A percentile compares a stretch with the other conserved stretches of the same genome.
Conservation (phyloP, 2,329 filamentous ascomycete genomes). For the Pseudogymnoascus sp. region DNA sequence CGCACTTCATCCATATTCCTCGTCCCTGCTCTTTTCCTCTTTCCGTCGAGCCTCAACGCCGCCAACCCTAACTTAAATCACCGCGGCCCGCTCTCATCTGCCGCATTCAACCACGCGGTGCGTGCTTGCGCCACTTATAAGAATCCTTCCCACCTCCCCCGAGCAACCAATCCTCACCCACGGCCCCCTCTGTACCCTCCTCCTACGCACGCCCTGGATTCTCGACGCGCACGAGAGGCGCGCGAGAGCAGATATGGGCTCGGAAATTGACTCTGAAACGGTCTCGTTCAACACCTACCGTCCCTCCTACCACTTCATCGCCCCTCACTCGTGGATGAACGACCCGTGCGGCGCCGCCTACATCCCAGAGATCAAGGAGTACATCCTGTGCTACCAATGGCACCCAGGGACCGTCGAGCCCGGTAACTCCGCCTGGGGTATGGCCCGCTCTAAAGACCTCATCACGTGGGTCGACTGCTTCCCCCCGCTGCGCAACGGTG, state of each 20-base stretch:
- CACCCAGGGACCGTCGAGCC: background rate
- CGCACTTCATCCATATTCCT: background rate
- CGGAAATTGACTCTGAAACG: background rate
- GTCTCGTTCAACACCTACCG: background rate
- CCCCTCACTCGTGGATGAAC: background rate
- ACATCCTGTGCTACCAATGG: background rate
- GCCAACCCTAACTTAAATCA: background rate
- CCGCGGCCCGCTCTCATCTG: background rate
- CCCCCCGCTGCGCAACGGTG: slow-evolving; percentile 9
- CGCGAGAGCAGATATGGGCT: background rate
- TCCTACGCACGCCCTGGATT: background rate
- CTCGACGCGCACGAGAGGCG: background rate
- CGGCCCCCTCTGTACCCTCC: background rate
- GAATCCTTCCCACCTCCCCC: background rate
- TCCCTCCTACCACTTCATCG: background rate
- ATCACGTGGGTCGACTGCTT: background rate
- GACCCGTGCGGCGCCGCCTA: background rate
- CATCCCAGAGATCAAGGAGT: background rate
- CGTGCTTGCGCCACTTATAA: background rate
- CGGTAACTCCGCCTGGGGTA: background rate
- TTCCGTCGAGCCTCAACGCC: background rate
- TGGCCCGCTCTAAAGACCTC: background rate
- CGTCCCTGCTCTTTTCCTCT: background rate
- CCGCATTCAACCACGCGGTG: background rate
- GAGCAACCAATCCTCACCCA: background rate